phyloP scores from a whole-genome alignment of 192 early-diverging fungal species.

The Gamsiella multidivaricata region DNA sequence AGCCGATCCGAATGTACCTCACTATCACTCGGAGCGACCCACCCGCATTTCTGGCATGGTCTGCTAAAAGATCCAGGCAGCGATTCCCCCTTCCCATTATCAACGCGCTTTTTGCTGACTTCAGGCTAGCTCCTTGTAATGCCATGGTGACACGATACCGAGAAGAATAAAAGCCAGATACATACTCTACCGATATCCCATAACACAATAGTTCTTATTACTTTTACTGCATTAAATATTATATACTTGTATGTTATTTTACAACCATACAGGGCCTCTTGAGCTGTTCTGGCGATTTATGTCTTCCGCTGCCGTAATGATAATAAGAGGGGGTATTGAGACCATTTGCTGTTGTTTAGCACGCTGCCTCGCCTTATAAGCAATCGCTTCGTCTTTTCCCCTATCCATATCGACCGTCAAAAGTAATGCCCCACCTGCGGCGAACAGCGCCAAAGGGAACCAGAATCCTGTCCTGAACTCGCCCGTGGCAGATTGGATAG shows the following conservation, averaged over 20 bases:
- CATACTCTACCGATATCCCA: too few species aligned
- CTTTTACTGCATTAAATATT: neutral
- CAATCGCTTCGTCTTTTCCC: slow-evolving; percentile 61
- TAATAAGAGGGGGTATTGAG: slow-evolving; percentile 32
- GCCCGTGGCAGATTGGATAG: slow-evolving; percentile 63
- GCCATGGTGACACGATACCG: neutral
- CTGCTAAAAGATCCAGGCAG: slow-evolving; percentile 1
- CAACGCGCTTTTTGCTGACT: neutral
- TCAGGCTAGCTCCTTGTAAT: neutral
- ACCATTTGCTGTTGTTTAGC: slow-evolving; percentile 5
- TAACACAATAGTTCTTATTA: neutral
- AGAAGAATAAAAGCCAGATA: too few species aligned
- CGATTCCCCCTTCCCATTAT: neutral
- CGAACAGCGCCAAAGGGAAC: slow-evolving; percentile 61
- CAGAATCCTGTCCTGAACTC: slow-evolving; percentile 59
- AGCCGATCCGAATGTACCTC: slow-evolving; percentile 29
- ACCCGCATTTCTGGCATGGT: slow-evolving; percentile 28
- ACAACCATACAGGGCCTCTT: neutral
- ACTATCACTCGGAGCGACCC: slow-evolving; percentile 28
- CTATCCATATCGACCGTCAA: slow-evolving; percentile 59
- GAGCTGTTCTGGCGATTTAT: neutral
- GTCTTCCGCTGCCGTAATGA: slow-evolving; percentile 13
- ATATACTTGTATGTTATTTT: neutral
- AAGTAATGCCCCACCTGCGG: slow-evolving; percentile 57
- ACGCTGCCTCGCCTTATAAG: slow-evolving; percentile 1